Evolutionary conservation across 805 yeast genomes (phyloP).

Genomic region (Saturnispora hagleri): DNA sequence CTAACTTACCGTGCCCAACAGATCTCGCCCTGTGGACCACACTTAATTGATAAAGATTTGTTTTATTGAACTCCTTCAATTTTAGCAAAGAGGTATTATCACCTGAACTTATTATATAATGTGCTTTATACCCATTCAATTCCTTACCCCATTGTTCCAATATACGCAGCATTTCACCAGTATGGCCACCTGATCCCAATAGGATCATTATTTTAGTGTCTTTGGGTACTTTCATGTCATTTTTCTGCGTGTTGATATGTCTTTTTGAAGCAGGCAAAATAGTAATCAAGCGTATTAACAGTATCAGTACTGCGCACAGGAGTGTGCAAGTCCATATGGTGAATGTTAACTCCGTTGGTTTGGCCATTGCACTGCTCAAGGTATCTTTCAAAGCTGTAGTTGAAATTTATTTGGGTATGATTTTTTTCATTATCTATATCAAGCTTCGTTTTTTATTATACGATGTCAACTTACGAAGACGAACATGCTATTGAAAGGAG

Average conservation of each 20-base stretch:
- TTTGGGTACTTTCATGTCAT: not conserved
- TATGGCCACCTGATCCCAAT: slow-evolving; percentile 96
- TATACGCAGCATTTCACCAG: slow-evolving; percentile 88
- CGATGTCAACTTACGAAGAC: slow-evolving; percentile 15
- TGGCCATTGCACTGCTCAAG: not conserved
- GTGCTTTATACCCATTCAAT: slow-evolving; percentile 17
- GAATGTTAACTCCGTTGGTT: slow-evolving; percentile 9
- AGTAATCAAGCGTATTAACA: slow-evolving; percentile 14
- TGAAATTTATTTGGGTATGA: not conserved
- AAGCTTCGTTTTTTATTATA: not conserved
- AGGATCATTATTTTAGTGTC: slow-evolving; percentile 29
- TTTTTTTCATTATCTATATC: not conserved
- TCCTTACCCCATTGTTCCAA: slow-evolving; percentile 31
- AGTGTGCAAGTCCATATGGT: slow-evolving; percentile 12
- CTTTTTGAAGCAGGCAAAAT: slow-evolving; percentile 19
- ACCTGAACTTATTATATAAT: slow-evolving; percentile 33
- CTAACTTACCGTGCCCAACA: slow-evolving; percentile 29
- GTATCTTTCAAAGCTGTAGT: not conserved
- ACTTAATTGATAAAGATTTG: slow-evolving; percentile 15
- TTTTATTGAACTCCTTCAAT: slow-evolving; percentile 30
- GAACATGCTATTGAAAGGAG: slow-evolving; percentile 12
- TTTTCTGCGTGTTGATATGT: not conserved
- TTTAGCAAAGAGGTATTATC: slow-evolving; percentile 37
- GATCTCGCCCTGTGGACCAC: slow-evolving; percentile 29
- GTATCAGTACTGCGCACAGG: slow-evolving; percentile 6